A percentile compares a stretch with the other conserved stretches of the same genome.
Evolutionary conservation across 2,329 filamentous ascomycete genomes (phyloP).

Genomic region (Alternaria arborescens): DNA sequence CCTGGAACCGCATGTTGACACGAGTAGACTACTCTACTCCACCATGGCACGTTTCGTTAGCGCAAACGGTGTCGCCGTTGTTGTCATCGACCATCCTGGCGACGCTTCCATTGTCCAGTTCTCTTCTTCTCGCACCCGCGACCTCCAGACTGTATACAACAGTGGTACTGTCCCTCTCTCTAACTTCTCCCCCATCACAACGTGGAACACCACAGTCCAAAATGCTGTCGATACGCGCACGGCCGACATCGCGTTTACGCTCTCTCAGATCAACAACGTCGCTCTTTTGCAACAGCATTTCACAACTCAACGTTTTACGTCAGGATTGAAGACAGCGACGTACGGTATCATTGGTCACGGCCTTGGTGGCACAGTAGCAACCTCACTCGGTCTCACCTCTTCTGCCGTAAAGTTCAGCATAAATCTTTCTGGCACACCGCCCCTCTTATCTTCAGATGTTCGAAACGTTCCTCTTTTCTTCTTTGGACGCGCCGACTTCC

Average conservation of each 20-base stretch:
- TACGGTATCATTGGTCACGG: conserved; percentile 39
- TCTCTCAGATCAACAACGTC: conserved; percentile 18
- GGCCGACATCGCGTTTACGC: conserved; percentile 29
- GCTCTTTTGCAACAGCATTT: conserved; percentile 19
- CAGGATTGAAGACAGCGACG: conserved; percentile 8
- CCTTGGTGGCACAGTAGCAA: conserved; percentile 40
- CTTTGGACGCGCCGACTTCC: conserved; percentile 72
- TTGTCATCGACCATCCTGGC: conserved; percentile 61
- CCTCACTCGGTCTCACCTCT: conserved; percentile 21
- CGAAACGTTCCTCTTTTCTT: conserved; percentile 28
- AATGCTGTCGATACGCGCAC: conserved; percentile 26
- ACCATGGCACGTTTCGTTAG: conserved; percentile 58
- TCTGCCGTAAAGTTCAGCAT: conserved; percentile 25
- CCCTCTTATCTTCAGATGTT: conserved; percentile 15
- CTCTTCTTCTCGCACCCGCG: conserved; percentile 12
- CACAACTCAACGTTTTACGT: conserved; percentile 19
- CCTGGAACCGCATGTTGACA: conserved; percentile 58
- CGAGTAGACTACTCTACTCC: conserved; percentile 56
- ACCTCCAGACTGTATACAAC: conserved; percentile 28
- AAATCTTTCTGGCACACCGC: conserved; percentile 35
- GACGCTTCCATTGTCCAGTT: conserved; percentile 59
- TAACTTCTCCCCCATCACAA: conserved; percentile 21
- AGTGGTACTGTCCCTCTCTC: conserved; percentile 27
- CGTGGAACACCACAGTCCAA: conserved; percentile 27
- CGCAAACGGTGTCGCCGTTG: conserved; percentile 57